Evolutionary conservation across 441 rosid genomes (phyloP).

Genomic region (Syzygium malaccense): DNA sequence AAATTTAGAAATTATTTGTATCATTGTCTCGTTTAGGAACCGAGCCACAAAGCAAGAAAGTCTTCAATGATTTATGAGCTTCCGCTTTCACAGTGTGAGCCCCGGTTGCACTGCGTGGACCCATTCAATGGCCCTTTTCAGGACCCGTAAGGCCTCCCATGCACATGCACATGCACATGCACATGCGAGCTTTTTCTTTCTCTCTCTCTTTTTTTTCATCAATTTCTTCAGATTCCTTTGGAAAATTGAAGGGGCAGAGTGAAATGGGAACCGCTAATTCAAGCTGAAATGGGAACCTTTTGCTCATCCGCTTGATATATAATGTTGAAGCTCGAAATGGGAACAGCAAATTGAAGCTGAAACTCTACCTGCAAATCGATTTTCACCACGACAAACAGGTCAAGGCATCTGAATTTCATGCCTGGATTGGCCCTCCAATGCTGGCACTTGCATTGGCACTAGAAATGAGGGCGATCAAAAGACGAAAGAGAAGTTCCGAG

Average conservation of each 20-base stretch:
- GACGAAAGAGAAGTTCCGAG: neutral
- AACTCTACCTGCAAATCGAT: neutral
- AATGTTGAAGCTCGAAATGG: neutral
- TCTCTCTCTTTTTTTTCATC: neutral
- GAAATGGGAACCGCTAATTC: neutral
- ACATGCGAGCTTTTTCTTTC: neutral
- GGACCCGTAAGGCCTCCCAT: neutral
- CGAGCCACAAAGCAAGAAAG: neutral
- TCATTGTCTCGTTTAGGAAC: too few species aligned
- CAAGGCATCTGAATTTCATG: fast-evolving
- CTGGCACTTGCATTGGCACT: neutral
- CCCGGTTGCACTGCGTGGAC: neutral
- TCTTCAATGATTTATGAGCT: neutral
- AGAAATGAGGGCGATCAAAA: neutral
- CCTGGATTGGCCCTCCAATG: fast-evolving
- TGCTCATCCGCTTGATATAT: neutral
- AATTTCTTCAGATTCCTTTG: neutral
- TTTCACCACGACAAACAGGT: fast-evolving
- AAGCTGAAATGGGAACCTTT: neutral
- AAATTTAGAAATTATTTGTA: too few species aligned
- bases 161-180: neutral
- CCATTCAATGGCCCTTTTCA: neutral
- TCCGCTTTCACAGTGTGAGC: neutral
- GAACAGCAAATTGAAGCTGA: fast-evolving
- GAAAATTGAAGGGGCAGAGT: neutral